These are phyloP conservation scores for Medicago truncatula DNA, from an alignment of 306 rosid genomes.

Conservation along the genomic window MtrunA17r5.0-ANR NC_053045.1:58521001-58521500, in stretches of 20 bases:
- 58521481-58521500: constrained; percentile 98
- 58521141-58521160: constrained; percentile 86
- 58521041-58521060: constrained; percentile 20
- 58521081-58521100: not conserved
- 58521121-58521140: constrained; percentile 69
- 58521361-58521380: constrained; percentile 91
- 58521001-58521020: constrained; percentile 16
- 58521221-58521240: constrained; percentile 13
- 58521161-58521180: constrained; percentile 86
- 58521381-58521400: constrained; percentile 88
- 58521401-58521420: constrained; percentile 84
- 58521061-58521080: constrained; percentile 17
- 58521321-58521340: constrained; percentile 86
- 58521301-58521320: constrained; percentile 88
- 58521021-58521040: constrained; percentile 13
- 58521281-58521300: constrained; percentile 97
- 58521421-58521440: constrained; percentile 82
- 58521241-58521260: constrained; percentile 21
- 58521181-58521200: constrained; percentile 17
- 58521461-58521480: constrained; percentile 98
- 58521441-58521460: constrained; percentile 80
- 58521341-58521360: constrained; percentile 78
- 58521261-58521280: constrained; percentile 77
- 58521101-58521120: constrained; percentile 78
- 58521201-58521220: constrained; percentile 15